These are phyloP conservation scores for Santalum album DNA, from an alignment of 164 flowering plant genomes.

Conservation along the genomic window DNA sequence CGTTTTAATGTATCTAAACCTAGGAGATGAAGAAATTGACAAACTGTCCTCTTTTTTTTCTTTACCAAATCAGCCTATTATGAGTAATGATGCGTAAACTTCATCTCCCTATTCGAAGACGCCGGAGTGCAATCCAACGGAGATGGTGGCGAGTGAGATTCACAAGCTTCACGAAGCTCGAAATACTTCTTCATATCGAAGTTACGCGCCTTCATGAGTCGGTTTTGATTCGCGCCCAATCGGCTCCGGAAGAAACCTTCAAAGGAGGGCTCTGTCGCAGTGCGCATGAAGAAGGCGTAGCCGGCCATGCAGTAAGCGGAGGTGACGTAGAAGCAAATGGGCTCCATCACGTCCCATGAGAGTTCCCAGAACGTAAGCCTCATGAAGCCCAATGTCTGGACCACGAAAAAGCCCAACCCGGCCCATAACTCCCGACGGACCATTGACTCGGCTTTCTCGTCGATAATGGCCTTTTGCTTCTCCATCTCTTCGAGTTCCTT, in stretches of 20 bases:
- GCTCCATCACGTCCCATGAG: conserved; percentile 84
- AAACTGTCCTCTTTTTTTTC: no score
- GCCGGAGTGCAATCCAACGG: no score
- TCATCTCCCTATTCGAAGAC: no score
- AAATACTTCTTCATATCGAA: conserved; percentile 42
- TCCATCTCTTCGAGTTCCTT: conserved; percentile 48
- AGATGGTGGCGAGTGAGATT: no score
- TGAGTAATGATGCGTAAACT: no score
- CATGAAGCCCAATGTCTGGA: conserved; percentile 64
- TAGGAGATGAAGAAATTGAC: no score
- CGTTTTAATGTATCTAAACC: no score
- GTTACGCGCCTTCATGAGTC: conserved; percentile 28
- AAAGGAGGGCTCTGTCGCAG: conserved; percentile 61
- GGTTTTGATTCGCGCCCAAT: conserved; percentile 40
- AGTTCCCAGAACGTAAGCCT: conserved; percentile 83
- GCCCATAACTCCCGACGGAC: conserved; percentile 53
- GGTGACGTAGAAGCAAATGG: conserved; percentile 67
- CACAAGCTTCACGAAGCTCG: no score
- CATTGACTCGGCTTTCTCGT: conserved; percentile 32
- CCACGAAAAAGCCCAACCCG: conserved; percentile 45
- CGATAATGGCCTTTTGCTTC: conserved; percentile 36
- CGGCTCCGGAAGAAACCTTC: conserved; percentile 64
- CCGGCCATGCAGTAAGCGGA: conserved; percentile 58
- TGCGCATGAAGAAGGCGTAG: conserved; percentile 61
- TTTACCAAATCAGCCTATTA: no score